Base-by-base conservation (phyloP, 2,329 filamentous ascomycete genomes). In the Trichoderma sp. region DNA sequence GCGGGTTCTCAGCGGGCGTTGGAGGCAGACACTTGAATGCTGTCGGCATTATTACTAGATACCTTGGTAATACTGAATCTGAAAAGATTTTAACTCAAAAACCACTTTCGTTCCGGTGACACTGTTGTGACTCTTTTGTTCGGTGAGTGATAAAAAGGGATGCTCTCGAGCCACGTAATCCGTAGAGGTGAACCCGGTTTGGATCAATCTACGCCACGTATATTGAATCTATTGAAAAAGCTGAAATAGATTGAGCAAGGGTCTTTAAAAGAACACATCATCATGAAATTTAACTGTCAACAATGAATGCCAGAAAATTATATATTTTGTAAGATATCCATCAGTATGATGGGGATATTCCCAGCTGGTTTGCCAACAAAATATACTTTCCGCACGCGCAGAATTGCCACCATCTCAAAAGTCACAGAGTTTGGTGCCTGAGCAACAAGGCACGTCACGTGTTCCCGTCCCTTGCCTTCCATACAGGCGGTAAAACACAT, bases 1-100 rank as follows among this genome's bases (percentile, higher is more conserved):
- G 67, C 60, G 74, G 45, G 60, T 33, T 75, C 74, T 56, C 64
- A 68, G 63, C 60, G 53, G 74, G 74, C 74, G 74, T 75, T 75
- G 74, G 74, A 59, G 74, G 67, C 67, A 71, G 74, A 59, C 60
- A 60, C 33, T 60, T 56, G 21, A 38, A 56, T 56, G 69, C 59
- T 14, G 59, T 65, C 29, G 60, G n/a, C 38, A 21, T 53, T 73
- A 65, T 65, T 73, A 65, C 69, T 71, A 72, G 33, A 56, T 65
- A 71, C 50, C 21, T 50, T 63, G 67, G 65, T 63, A 71, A 65
- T 65, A 59, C 27, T 35, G 53, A 69, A 35, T 60, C 29, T 45
- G 27, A 72, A 59, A 38, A 21, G 66, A 65, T 74, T 41, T 14
- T 35, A 64, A 64, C 18, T 56, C 64, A 14, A 2, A 68, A 29